Evolutionary conservation across 192 early-diverging fungal genomes (phyloP).

Genomic region (Funneliformis geosporum): DNA sequence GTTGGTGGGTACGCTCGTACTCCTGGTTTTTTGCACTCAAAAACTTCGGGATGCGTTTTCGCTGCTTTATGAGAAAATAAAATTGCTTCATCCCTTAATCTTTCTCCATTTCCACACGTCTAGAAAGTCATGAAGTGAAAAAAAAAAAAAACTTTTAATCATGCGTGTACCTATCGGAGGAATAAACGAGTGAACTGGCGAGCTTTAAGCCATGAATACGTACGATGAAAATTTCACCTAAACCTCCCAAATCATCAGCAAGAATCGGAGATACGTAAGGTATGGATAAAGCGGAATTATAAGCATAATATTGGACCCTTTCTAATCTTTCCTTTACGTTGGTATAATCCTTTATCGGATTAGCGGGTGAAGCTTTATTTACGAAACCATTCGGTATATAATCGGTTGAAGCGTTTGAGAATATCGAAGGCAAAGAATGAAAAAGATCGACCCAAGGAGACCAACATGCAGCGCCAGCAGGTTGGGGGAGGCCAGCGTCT

Average conservation of each 20-base stretch:
- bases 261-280: slow-evolving; percentile 50
- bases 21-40: slow-evolving; percentile 7
- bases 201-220: slow-evolving; percentile 18
- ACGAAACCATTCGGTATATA: slow-evolving; percentile 55
- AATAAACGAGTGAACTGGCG: no score
- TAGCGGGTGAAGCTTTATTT: slow-evolving; percentile 39
- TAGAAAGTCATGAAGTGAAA: slow-evolving; percentile 17
- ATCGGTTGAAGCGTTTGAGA: slow-evolving; percentile 40
- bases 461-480: slow-evolving; percentile 57
- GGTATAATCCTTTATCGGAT: slow-evolving; percentile 21
- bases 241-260: slow-evolving; percentile 40
- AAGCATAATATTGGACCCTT: slow-evolving; percentile 39
- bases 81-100: slow-evolving; percentile 50
- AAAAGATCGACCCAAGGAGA: slow-evolving; percentile 67
- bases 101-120: slow-evolving; percentile 47
- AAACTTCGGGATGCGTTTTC: slow-evolving; percentile 6
- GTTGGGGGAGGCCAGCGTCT: slow-evolving; percentile 57
- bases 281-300: slow-evolving; percentile 42
- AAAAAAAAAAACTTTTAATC: not conserved
- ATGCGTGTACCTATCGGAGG: not conserved
- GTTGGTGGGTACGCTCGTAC: slow-evolving; percentile 13
- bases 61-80: slow-evolving; percentile 38
- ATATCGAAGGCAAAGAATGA: slow-evolving; percentile 53
- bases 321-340: slow-evolving; percentile 7
- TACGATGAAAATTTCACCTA: slow-evolving; percentile 50